These are phyloP conservation scores for Theobroma cacao DNA, from an alignment of 345 rosid species.

Conservation along the genomic window DNA sequence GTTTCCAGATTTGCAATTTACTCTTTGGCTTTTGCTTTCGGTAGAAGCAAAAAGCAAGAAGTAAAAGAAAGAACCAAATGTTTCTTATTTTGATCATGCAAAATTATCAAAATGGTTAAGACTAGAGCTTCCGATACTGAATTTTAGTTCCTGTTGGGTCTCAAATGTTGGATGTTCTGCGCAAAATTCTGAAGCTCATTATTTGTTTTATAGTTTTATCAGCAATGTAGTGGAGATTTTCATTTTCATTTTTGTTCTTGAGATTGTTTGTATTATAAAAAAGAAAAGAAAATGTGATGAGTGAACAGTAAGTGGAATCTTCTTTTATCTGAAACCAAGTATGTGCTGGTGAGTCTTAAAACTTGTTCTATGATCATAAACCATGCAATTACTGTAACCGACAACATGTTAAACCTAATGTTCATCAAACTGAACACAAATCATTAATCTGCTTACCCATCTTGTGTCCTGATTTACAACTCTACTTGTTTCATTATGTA, in stretches of 20 bases:
- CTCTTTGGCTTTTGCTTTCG: not conserved
- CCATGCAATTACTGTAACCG: not conserved
- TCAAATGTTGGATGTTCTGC: not conserved
- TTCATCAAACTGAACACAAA: not conserved
- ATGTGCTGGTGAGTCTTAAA: not conserved
- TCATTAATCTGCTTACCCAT: not conserved
- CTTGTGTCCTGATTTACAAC: not conserved
- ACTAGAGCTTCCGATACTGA: not conserved
- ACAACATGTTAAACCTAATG: too few relatives aligned
- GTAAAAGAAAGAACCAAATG: not conserved
- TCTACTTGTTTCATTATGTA: conserved; percentile 15
- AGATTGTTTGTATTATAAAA: not conserved
- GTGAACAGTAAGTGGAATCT: not conserved
- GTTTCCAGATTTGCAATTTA: too few relatives aligned
- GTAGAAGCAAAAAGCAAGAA: not conserved
- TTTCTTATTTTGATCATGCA: not conserved
- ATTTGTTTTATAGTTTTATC: not conserved
- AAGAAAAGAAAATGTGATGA: not conserved
- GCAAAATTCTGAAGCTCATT: not conserved
- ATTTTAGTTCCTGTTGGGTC: not conserved
- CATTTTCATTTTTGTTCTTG: not conserved
- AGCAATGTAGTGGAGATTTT: not conserved
- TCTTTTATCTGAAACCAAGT: not conserved
- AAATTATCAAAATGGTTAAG: not conserved
- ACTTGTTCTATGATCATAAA: not conserved